Percentiles rank a stretch among this genome's conserved stretches.
Conservation (phyloP, 768 basidiomycete species). For the Udeniomyces megalosporus region DNA sequence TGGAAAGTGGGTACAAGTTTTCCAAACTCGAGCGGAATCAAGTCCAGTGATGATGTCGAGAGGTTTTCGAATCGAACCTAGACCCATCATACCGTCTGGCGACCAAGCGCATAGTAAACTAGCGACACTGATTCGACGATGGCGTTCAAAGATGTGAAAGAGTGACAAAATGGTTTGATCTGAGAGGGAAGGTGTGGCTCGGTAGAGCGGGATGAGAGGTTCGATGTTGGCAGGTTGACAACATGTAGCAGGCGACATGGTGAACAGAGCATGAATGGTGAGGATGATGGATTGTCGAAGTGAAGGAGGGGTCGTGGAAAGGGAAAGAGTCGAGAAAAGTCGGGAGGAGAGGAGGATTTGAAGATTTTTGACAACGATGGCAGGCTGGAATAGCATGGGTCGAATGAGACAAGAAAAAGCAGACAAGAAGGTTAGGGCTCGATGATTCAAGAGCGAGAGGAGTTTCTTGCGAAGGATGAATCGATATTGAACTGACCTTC, state of each 20-base stretch:
- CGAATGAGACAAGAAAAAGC: background rate
- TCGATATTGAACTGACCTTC: constrained; percentile 41
- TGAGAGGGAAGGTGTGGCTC: constrained; percentile 47
- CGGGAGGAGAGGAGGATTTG: constrained; percentile 60
- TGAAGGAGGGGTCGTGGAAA: constrained; percentile 19
- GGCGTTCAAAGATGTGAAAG: constrained; percentile 58
- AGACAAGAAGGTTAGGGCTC: too few species aligned
- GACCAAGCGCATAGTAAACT: constrained; percentile 55
- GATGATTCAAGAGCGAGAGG: too few species aligned
- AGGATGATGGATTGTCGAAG: constrained; percentile 38
- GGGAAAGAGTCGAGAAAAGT: constrained; percentile 34
- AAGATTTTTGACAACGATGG: constrained; percentile 53
- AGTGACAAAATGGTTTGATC: constrained; percentile 58
- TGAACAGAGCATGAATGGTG: constrained; percentile 53
- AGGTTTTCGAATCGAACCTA: constrained; percentile 25
- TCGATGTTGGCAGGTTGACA: constrained; percentile 72
- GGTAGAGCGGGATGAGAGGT: constrained; percentile 57
- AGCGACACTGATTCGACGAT: constrained; percentile 49
- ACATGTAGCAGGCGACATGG: constrained; percentile 59
- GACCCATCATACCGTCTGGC: constrained; percentile 23
- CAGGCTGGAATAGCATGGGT: constrained; percentile 34
- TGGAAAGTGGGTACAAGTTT: constrained; percentile 58
- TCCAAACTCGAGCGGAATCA: constrained; percentile 50
- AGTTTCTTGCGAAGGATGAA: background rate
- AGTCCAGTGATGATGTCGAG: constrained; percentile 55